Evolutionary conservation across 257 asterid genomes (phyloP), one percentile per base, ranked within the genome.

Genomic region (Lavandula angustifolia): DNA sequence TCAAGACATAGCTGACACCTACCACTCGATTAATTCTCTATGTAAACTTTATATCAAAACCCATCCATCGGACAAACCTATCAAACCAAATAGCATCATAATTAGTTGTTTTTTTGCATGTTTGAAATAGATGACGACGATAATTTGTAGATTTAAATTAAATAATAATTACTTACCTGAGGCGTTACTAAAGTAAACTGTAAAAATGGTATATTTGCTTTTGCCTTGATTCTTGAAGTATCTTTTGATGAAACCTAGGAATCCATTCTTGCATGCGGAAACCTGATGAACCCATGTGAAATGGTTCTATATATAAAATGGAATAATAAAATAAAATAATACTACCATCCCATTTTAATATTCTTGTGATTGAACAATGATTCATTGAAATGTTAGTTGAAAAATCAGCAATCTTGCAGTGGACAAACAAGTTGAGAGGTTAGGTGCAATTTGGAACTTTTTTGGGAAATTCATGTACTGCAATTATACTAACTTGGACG

Each of bases 191-290:
- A n/a, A n/a, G n/a, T n/a, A n/a, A n/a, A n/a, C 54, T 11, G 40
- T 34, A 56, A 65, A 66, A 73, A 52, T 29, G 50, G 55, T 33
- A 54, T 41, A 68, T 67, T 63, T 29, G 73, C 37, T 75, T 79
- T 60, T 67, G 53, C 81, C 85, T 82, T 73, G 76, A 83, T 49
- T 74, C 54, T 52, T 78, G 82, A 47, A 80, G 80, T 49, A 81
- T 49, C 57, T 83, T 85, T 29, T 75, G 86, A 67, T 76, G 87
- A 67, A 79, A 80, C 73, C 83, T 74, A 10, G 85, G 83, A 58
- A 79, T 22, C 82, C 82, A n/a, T 76, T 80, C 76, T 82, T 87
- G 78, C 81, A 81, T 33, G 91, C 86, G 0, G 86, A 71, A 6
- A 87, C 80, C 92, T 87, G 91, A 69, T n/a, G n/a, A n/a, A n/a